Conservation (phyloP, 495 filamentous ascomycete species). For the Tuber umbilicatum region DNA sequence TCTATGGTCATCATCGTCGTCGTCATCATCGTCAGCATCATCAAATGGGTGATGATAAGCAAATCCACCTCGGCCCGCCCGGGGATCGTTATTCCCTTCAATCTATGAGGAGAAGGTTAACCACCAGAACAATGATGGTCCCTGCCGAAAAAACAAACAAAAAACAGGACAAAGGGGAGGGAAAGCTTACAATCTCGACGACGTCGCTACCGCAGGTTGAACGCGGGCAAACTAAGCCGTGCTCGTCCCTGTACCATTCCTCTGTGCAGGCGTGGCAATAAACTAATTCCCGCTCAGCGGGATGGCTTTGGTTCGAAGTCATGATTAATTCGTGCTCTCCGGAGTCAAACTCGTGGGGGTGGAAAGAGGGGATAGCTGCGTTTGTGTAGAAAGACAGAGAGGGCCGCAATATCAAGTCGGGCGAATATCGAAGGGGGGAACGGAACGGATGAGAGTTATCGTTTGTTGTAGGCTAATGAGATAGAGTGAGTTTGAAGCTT, state of each 20-base stretch:
- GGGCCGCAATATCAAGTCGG: not conserved
- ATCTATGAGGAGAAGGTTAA: constrained; percentile 20
- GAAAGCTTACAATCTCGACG: constrained; percentile 67
- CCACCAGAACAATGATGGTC: not conserved
- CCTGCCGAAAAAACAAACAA: not conserved
- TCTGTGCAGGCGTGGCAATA: constrained; percentile 73
- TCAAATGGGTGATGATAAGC: constrained; percentile 43
- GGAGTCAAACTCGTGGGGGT: not conserved
- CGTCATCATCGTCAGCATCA: constrained; percentile 30
- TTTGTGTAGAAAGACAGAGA: not conserved
- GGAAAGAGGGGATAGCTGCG: not conserved
- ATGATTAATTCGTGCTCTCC: constrained; percentile 13
- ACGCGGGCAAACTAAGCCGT: constrained; percentile 60
- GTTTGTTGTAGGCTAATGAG: not conserved
- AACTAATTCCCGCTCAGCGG: constrained; percentile 56
- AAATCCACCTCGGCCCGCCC: constrained; percentile 44
- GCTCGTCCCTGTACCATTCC: constrained; percentile 69
- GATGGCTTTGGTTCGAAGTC: constrained; percentile 35
- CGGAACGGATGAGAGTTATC: not conserved
- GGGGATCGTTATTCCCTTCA: constrained; percentile 37
- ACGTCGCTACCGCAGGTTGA: constrained; percentile 63
- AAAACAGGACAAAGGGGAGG: constrained; percentile 1
- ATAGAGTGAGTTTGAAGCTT: not conserved
- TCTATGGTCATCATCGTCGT: constrained; percentile 20
- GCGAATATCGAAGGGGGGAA: not conserved